Evolutionary conservation across 768 basidiomycete species (phyloP).

Genomic region (Hygrocybe punicea): DNA sequence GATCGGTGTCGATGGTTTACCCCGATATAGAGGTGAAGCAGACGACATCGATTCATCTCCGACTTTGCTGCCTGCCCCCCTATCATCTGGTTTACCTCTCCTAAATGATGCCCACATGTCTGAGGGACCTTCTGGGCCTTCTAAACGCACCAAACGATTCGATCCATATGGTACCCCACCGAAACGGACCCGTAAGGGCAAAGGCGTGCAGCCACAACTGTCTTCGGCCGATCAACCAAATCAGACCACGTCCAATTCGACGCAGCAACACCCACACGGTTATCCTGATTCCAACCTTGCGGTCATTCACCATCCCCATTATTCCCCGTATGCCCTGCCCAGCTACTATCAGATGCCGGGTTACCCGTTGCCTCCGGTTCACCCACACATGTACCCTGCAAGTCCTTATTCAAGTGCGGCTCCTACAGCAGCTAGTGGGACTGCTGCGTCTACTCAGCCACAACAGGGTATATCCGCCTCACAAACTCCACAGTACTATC

Average conservation of each 20-base stretch:
- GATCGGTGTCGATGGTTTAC: conserved; percentile 75
- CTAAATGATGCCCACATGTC: conserved; percentile 45
- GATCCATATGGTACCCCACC: conserved; percentile 39
- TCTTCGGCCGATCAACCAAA: conserved; percentile 11
- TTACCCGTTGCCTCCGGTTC: conserved; percentile 12
- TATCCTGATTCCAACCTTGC: conserved; percentile 28
- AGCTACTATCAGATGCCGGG: conserved; percentile 29
- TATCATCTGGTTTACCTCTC: conserved; percentile 48
- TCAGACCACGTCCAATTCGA: conserved; percentile 18
- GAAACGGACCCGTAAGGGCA: conserved; percentile 41
- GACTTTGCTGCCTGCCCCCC: conserved; percentile 38
- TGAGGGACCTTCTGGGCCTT: conserved; percentile 27
- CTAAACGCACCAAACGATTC: conserved; percentile 43
- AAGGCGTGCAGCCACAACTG: conserved; percentile 6
- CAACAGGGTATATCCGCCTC: conserved; percentile 13
- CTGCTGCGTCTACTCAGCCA: not conserved
- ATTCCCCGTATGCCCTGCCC: conserved; percentile 31
- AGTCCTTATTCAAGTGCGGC: conserved; percentile 14
- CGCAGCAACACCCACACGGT: conserved; percentile 1
- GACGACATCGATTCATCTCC: conserved; percentile 60
- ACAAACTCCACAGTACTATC: conserved; percentile 21
- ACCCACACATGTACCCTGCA: conserved; percentile 9
- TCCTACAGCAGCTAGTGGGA: conserved; percentile 19
- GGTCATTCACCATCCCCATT: conserved; percentile 26
- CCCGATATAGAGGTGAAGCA: conserved; percentile 79